Base-by-base conservation (phyloP, 345 rosid species). In the Leavenworthia alabamica region DNA sequence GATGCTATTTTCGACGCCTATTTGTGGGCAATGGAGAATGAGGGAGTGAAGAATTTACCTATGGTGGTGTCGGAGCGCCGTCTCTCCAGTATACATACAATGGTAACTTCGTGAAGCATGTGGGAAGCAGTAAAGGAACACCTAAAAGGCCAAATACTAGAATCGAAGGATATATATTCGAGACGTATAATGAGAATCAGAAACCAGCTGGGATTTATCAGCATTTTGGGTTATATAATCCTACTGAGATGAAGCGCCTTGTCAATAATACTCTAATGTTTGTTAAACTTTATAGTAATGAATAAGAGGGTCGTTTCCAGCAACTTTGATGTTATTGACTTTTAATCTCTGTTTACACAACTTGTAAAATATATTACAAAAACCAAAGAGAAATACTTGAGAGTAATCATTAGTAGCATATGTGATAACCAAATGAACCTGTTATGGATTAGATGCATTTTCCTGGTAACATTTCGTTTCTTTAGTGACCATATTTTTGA, bases 401-500 rank as follows among this genome's bases (percentile, higher is more conserved):
- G n/a, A n/a, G n/a, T n/a, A n/a, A 62, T 46, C 14, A 51, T 36
- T 43, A 33, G 62, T 11, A 53, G n/a, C n/a, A n/a, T n/a, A 50
- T 16, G 73, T 61, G 31, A 45, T 20, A 52, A 47, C 62, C 50
- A 62, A 16, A 46, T 27, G 73, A 54, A 45, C 27, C 17, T 27
- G 62, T 27, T 13, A 27, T 70, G 28, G 31, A 53, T 19, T 60
- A 26, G 27, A 55, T 51, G 29, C 63, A 70, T 54, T 7, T 22
- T 54, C 45, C 36, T 2, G 62, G 32, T 7, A 44, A n/a, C 48
- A 44, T 37, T 44, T 3, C 2, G n/a, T 14, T 14, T 48, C 10
- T 47, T 57, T 84, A 93, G 82, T 90, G 97, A 56, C 99, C 97
- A 43, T 93, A 93, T 56, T 93, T 93, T 78, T 90, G 99, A 68